phyloP scores from a whole-genome alignment of 2,329 filamentous ascomycete species.

The Bertia moriformis region DNA sequence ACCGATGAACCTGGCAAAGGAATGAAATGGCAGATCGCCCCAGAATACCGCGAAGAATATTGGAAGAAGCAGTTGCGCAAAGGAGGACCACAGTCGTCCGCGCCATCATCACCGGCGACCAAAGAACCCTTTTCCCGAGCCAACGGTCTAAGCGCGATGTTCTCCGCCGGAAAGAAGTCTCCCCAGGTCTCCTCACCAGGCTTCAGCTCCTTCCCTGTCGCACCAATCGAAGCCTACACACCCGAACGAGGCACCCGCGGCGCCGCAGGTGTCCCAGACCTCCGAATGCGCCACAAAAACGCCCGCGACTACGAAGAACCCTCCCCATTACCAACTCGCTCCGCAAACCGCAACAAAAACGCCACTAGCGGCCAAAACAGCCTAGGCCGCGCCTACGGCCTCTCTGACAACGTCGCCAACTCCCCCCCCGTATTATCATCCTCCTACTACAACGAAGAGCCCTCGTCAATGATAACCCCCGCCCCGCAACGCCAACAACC shows the following conservation, averaged over 20 bases:
- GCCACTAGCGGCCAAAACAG: conserved; percentile 36
- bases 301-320: background rate
- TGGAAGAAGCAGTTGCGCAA: conserved; percentile 42
- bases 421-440: conserved; percentile 49
- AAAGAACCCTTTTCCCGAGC: conserved; percentile 20
- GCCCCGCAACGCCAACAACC: conserved; percentile 62
- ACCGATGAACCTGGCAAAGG: conserved; percentile 95
- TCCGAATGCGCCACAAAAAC: background rate
- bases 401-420: conserved; percentile 30
- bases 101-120: conserved; percentile 48
- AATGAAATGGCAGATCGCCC: conserved; percentile 95
- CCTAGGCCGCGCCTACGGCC: conserved; percentile 24
- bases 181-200: conserved; percentile 20
- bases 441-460: conserved; percentile 43
- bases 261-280: conserved; percentile 9
- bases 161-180: conserved; percentile 21
- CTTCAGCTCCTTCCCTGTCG: conserved; percentile 23
- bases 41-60: conserved; percentile 74
- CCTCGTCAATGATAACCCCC: conserved; percentile 50
- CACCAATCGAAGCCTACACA: conserved; percentile 26
- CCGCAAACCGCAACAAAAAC: conserved; percentile 42
- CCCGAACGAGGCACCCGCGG: conserved; percentile 26
- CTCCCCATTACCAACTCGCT: background rate
- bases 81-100: conserved; percentile 55
- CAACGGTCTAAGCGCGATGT: conserved; percentile 18